Evolutionary conservation across 202 grass and related monocot genomes (phyloP).

Genomic region (Saccharum hybrid): DNA sequence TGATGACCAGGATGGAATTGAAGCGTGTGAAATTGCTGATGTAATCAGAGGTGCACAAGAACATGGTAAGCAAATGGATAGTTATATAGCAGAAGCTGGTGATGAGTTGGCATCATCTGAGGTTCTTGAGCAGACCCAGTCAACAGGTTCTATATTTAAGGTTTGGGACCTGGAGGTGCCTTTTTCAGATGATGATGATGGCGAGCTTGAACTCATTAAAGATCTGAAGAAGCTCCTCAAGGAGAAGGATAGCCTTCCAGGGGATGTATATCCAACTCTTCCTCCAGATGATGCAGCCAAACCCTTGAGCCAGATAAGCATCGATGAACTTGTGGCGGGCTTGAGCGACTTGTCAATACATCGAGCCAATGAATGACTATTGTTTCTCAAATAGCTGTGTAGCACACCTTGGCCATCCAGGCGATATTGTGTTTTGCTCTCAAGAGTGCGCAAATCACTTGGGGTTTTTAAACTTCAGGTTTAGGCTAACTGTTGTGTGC

Average conservation of each 20-base stretch:
- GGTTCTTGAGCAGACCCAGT: slow-evolving; percentile 37
- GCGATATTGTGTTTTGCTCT: neutral
- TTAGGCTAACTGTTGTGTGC: neutral
- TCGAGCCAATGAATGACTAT: slow-evolving; percentile 12
- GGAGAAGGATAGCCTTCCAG: neutral
- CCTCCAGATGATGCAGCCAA: slow-evolving; percentile 22
- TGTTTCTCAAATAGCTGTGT: neutral
- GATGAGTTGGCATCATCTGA: slow-evolving; percentile 26
- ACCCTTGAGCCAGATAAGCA: slow-evolving; percentile 35
- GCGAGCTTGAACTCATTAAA: slow-evolving; percentile 53
- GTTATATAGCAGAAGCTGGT: slow-evolving; percentile 16
- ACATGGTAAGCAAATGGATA: slow-evolving; percentile 38
- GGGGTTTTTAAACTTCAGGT: neutral
- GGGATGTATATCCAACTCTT: neutral
- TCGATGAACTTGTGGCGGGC: slow-evolving; percentile 49
- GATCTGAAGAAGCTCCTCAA: slow-evolving; percentile 50
- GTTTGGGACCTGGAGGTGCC: slow-evolving; percentile 51
- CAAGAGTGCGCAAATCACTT: neutral
- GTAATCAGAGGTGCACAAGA: slow-evolving; percentile 49
- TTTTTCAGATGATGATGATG: slow-evolving; percentile 36
- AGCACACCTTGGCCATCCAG: neutral
- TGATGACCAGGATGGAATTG: slow-evolving; percentile 30
- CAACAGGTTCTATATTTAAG: slow-evolving; percentile 48
- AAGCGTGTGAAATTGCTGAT: slow-evolving; percentile 25
- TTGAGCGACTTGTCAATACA: slow-evolving; percentile 54